phyloP scores from a whole-genome alignment of 2,329 filamentous ascomycete species.

The Xylaria sp. region DNA sequence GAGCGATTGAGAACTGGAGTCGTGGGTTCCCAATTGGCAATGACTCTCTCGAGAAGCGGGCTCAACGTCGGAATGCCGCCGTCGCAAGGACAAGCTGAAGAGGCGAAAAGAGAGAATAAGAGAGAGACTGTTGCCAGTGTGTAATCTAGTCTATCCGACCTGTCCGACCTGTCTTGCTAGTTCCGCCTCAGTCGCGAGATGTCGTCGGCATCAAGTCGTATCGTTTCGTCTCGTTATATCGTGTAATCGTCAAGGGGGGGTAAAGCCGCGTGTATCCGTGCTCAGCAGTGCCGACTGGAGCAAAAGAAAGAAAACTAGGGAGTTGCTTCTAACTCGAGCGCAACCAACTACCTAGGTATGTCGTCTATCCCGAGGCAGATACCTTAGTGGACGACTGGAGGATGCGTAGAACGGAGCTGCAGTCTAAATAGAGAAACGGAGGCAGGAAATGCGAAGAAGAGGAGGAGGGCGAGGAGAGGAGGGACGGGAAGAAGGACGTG shows the following conservation, averaged over 20 bases:
- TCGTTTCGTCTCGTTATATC: conserved; percentile 31
- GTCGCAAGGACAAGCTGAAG: neutral
- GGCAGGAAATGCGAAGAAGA: no score
- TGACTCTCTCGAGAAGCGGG: neutral
- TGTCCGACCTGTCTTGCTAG: conserved; percentile 14
- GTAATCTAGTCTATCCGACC: conserved; percentile 23
- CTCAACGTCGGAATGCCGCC: neutral
- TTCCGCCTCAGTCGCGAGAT: conserved; percentile 9
- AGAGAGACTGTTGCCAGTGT: conserved; percentile 25
- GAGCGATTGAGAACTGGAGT: neutral
- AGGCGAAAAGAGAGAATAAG: neutral
- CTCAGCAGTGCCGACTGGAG: neutral
- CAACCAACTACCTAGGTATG: conserved; percentile 1
- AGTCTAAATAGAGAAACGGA: neutral
- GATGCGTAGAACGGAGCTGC: neutral
- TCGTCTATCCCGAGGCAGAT: neutral
- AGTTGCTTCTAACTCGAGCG: conserved; percentile 1
- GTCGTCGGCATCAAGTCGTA: conserved; percentile 15
- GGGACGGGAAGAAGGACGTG: neutral
- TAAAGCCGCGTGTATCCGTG: neutral
- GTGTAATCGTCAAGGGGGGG: conserved; percentile 27
- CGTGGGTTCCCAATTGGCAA: neutral
- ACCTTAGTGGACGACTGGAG: neutral
- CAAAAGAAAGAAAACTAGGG: neutral
- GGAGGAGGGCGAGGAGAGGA: neutral